Evolutionary conservation across 2,329 filamentous ascomycete genomes (phyloP).

Genomic region (Cytospora paraplurivora): DNA sequence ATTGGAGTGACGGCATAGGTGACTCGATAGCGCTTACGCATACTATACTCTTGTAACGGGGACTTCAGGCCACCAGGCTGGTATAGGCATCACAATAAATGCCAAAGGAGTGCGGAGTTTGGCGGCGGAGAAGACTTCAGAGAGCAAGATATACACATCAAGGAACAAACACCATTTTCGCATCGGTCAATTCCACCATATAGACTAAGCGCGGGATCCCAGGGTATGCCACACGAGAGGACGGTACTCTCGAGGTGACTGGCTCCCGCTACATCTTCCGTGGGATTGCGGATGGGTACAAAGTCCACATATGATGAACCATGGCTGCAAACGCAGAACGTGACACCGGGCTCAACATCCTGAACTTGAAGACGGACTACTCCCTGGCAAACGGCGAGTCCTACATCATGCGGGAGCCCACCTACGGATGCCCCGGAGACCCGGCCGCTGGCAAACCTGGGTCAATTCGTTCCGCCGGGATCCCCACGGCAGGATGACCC

Average conservation of each 20-base stretch:
- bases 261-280: not conserved
- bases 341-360: constrained; percentile 59
- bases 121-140: not conserved
- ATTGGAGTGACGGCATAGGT: not conserved
- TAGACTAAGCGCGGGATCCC: not conserved
- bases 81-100: not conserved
- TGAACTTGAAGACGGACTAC: constrained; percentile 59
- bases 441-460: constrained; percentile 42
- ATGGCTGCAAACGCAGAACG: constrained; percentile 42
- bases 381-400: constrained; percentile 52
- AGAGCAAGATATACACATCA: not conserved
- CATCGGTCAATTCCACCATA: not conserved
- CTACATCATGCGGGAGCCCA: constrained; percentile 54
- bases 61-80: not conserved
- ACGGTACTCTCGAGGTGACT: not conserved
- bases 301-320: constrained; percentile 18
- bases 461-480: constrained; percentile 67
- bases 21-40: not conserved
- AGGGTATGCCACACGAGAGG: not conserved
- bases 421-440: constrained; percentile 41
- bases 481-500: constrained; percentile 51
- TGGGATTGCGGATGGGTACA: not conserved
- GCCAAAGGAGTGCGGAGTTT: not conserved
- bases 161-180: not conserved
- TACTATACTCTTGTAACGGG: not conserved